Conservation (phyloP, 768 basidiomycete species). For the Tricholoma matsutake region DNA sequence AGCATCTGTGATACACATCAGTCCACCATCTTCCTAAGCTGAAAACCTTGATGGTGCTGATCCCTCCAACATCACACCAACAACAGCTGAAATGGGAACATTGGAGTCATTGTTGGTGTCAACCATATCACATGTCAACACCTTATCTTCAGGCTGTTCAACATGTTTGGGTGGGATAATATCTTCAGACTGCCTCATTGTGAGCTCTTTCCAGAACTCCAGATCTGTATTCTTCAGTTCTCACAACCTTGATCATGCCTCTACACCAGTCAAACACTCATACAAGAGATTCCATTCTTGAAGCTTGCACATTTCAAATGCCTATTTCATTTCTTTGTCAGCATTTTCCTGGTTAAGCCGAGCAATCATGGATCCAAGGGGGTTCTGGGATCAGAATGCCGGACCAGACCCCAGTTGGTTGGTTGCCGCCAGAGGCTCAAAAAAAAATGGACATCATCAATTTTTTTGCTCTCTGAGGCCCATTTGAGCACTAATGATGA, state of each 20-base stretch:
- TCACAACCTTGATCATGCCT: background rate
- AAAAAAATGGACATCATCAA: too few relatives aligned
- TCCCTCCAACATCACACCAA: background rate
- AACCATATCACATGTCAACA: background rate
- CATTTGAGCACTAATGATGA: too few relatives aligned
- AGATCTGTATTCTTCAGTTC: background rate
- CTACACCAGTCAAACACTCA: background rate
- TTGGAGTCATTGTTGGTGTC: background rate
- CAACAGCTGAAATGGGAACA: background rate
- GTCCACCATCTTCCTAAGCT: background rate
- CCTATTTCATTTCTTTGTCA: too few relatives aligned
- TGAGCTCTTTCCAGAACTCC: background rate
- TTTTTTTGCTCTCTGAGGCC: too few relatives aligned
- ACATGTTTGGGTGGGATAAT: background rate
- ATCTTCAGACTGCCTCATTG: background rate
- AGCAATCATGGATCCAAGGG: too few relatives aligned
- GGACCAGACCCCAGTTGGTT: too few relatives aligned
- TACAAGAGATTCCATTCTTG: conserved; percentile 1
- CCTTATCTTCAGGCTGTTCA: background rate
- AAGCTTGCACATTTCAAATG: background rate
- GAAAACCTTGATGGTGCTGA: background rate
- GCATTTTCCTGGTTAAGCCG: too few relatives aligned
- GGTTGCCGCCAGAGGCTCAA: too few relatives aligned
- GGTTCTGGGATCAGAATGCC: too few relatives aligned
- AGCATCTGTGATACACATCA: background rate